A percentile compares a stretch with the other conserved stretches of the same genome.
phyloP scores from a whole-genome alignment of 2,329 filamentous ascomycete species.

The Exserohilum turcica region DNA sequence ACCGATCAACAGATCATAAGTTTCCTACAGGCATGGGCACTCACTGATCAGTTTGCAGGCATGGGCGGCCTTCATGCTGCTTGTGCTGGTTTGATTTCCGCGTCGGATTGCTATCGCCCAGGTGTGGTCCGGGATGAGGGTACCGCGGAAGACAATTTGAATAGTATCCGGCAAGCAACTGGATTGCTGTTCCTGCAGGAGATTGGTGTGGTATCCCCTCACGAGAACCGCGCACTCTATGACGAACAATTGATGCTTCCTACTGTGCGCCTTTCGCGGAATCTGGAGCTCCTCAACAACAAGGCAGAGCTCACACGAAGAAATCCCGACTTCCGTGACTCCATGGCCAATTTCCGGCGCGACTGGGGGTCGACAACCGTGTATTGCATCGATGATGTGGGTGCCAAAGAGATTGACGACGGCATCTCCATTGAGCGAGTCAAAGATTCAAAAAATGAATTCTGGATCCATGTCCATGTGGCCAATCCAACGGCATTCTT shows the following conservation, averaged over 20 bases:
- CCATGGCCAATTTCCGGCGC: constrained; percentile 62
- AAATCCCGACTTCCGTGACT: constrained; percentile 53
- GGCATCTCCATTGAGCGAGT: constrained; percentile 73
- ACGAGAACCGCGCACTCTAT: constrained; percentile 71
- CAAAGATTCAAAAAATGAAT: constrained; percentile 55
- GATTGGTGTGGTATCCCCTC: constrained; percentile 71
- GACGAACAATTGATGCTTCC: constrained; percentile 60
- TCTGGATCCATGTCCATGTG: constrained; percentile 79
- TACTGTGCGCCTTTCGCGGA: constrained; percentile 51
- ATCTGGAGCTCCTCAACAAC: constrained; percentile 50
- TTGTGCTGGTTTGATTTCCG: constrained; percentile 68
- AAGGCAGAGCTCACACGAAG: constrained; percentile 34
- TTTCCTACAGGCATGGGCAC: constrained; percentile 69
- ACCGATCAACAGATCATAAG: constrained; percentile 63
- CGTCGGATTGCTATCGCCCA: constrained; percentile 64
- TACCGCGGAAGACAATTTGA: not conserved
- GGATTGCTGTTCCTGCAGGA: constrained; percentile 75
- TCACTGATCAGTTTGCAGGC: constrained; percentile 34
- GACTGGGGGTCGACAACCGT: constrained; percentile 65
- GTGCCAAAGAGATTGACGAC: constrained; percentile 76
- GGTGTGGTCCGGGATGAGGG: constrained; percentile 29
- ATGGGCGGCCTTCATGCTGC: constrained; percentile 63
- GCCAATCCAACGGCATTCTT: constrained; percentile 79
- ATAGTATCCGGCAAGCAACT: constrained; percentile 39
- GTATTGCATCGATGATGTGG: constrained; percentile 73